A percentile compares a stretch with the other conserved stretches of the same genome.
phyloP scores from a whole-genome alignment of 2,329 filamentous ascomycete species.

The Fusarium sulawesiense region DNA sequence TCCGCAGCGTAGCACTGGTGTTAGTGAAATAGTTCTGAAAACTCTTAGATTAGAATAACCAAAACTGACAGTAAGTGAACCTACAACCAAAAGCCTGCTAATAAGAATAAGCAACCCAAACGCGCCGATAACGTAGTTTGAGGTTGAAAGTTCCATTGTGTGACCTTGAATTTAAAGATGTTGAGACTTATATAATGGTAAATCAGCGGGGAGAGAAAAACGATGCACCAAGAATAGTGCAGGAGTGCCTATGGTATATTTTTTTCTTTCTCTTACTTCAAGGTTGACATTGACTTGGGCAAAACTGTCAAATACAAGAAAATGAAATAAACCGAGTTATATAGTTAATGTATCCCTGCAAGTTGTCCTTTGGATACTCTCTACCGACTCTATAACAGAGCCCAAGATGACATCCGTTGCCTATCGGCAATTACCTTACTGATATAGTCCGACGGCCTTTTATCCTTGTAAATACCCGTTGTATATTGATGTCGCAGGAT shows the following conservation, averaged over 20 bases:
- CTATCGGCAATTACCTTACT: not conserved
- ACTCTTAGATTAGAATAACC: not conserved
- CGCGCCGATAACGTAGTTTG: not conserved
- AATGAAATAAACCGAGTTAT: not conserved
- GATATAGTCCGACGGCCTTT: not conserved
- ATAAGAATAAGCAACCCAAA: not conserved
- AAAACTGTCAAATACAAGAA: not conserved
- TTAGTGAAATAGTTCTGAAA: not conserved
- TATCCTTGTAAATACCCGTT: not conserved
- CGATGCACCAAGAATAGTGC: rapidly evolving
- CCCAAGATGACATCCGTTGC: too few relatives aligned
- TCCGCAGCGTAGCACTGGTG: not conserved
- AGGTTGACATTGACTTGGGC: too few relatives aligned
- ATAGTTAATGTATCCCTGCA: not conserved
- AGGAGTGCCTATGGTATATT: too few relatives aligned
- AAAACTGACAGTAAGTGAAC: not conserved
- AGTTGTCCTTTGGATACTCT: too few relatives aligned
- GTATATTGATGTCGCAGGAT: not conserved
- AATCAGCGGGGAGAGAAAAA: not conserved
- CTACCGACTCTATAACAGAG: too few relatives aligned
- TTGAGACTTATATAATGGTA: not conserved
- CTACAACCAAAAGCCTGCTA: not conserved
- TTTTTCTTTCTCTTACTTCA: not conserved
- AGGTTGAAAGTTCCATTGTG: not conserved
- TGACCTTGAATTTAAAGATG: not conserved